Conservation (phyloP, 768 basidiomycete genomes). For the Holtermannia corniformis region DNA sequence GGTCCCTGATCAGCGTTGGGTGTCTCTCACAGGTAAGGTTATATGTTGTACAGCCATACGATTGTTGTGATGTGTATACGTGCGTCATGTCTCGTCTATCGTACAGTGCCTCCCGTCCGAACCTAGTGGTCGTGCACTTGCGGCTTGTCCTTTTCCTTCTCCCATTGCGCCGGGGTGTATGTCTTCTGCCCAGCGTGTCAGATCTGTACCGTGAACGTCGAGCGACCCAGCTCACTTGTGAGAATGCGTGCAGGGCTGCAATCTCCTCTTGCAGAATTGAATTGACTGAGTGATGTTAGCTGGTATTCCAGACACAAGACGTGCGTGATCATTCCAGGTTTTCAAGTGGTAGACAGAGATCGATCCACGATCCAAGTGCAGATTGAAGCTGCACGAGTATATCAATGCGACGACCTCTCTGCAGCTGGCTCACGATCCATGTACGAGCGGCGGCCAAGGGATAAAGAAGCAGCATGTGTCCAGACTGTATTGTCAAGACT, state of each 20-base stretch:
- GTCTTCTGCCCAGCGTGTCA: constrained; percentile 25
- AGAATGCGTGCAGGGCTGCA: constrained; percentile 35
- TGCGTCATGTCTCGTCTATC: too few species aligned
- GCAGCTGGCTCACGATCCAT: too few species aligned
- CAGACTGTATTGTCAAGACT: not conserved
- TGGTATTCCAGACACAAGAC: not conserved
- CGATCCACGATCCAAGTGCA: too few species aligned
- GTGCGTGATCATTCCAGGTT: not conserved
- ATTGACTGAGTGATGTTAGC: constrained; percentile 22
- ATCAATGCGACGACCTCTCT: too few species aligned
- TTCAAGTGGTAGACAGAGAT: constrained; percentile 14
- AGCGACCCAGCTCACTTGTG: constrained; percentile 17
- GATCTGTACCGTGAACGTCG: not conserved
- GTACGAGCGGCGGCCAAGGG: too few species aligned
- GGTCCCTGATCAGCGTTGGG: too few species aligned
- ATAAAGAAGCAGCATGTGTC: too few species aligned
- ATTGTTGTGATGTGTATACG: too few species aligned
- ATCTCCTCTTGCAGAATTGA: constrained; percentile 35
- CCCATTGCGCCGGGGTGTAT: constrained; percentile 37
- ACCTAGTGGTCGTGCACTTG: not conserved
- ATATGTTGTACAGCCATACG: not conserved
- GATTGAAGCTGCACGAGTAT: too few species aligned
- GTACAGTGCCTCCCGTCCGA: too few species aligned
- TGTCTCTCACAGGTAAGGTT: not conserved
- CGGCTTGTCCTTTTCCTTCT: constrained; percentile 20